Percentiles rank a stretch among this genome's conserved stretches.
Conservation (phyloP, 768 basidiomycete species). For the Termitomyces sp. region DNA sequence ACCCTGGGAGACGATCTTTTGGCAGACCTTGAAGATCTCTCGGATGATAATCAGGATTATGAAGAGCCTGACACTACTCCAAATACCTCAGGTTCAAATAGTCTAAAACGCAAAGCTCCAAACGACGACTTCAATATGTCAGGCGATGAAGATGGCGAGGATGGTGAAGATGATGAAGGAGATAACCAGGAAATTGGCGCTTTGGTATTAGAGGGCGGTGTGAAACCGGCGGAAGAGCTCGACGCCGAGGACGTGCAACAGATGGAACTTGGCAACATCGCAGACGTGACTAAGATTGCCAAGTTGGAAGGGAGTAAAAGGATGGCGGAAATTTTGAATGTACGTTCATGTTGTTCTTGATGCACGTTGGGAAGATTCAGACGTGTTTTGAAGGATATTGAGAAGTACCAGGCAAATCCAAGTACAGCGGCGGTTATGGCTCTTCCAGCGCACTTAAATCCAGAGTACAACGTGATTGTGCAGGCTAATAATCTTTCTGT, state of each 20-base stretch:
- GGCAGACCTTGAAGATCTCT: slow-evolving; percentile 86
- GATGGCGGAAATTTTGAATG: slow-evolving; percentile 85
- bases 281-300: slow-evolving; percentile 85
- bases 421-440: slow-evolving; percentile 75
- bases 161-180: slow-evolving; percentile 37
- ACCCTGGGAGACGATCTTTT: slow-evolving; percentile 89
- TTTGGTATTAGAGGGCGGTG: slow-evolving; percentile 79
- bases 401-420: slow-evolving; percentile 77
- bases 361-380: neutral
- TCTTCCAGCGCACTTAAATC: slow-evolving; percentile 80
- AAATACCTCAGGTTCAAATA: slow-evolving; percentile 21
- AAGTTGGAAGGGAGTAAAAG: slow-evolving; percentile 84
- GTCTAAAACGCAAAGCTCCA: slow-evolving; percentile 60
- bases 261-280: slow-evolving; percentile 84
- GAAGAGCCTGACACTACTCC: slow-evolving; percentile 17
- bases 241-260: slow-evolving; percentile 91
- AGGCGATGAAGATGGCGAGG: slow-evolving; percentile 48
- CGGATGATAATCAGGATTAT: slow-evolving; percentile 54
- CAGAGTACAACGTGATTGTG: slow-evolving; percentile 95
- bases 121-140: slow-evolving; percentile 53
- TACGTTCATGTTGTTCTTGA: slow-evolving; percentile 17
- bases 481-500: slow-evolving; percentile 97
- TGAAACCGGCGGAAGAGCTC: slow-evolving; percentile 92
- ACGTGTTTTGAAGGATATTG: slow-evolving; percentile 66
- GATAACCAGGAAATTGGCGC: slow-evolving; percentile 42